A percentile compares a stretch with the other conserved stretches of the same genome.
Conservation (phyloP, 2,329 filamentous ascomycete species). For the Aspergillus puulaauensis region DNA sequence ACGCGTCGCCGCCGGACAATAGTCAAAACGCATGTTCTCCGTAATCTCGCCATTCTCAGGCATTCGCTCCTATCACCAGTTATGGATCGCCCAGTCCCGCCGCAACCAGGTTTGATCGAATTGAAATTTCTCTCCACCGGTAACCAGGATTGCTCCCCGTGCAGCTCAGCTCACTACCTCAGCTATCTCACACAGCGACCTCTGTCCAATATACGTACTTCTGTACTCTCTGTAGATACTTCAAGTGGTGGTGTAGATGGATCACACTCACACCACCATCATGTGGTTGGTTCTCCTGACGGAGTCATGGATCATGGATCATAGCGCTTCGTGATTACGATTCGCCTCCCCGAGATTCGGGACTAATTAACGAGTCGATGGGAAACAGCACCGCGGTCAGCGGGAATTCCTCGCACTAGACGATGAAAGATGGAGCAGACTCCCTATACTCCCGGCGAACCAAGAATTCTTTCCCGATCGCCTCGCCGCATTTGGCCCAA, state of each 20-base stretch:
- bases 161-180: not conserved
- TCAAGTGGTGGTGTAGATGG: not conserved
- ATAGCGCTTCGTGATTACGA: not conserved
- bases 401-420: not conserved
- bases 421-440: not conserved
- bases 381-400: conserved; percentile 1
- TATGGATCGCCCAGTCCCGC: conserved; percentile 21
- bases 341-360: not conserved
- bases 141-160: not conserved
- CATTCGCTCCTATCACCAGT: conserved; percentile 8
- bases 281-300: conserved; percentile 5
- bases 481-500: conserved; percentile 16
- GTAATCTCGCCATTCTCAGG: conserved; percentile 3
- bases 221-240: not conserved
- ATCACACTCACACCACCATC: conserved; percentile 6
- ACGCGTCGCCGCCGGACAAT: not conserved
- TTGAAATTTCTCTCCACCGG: conserved; percentile 2
- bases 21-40: not conserved
- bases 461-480: conserved; percentile 18
- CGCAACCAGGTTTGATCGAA: conserved; percentile 15
- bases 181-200: not conserved
- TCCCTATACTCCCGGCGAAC: conserved; percentile 6
- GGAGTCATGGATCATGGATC: not conserved
- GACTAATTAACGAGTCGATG: conserved; percentile 3
- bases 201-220: no score